Evolutionary conservation across 495 filamentous ascomycete genomes (phyloP), one percentile per base, ranked within the genome.

Genomic region (Daldinia childiae): DNA sequence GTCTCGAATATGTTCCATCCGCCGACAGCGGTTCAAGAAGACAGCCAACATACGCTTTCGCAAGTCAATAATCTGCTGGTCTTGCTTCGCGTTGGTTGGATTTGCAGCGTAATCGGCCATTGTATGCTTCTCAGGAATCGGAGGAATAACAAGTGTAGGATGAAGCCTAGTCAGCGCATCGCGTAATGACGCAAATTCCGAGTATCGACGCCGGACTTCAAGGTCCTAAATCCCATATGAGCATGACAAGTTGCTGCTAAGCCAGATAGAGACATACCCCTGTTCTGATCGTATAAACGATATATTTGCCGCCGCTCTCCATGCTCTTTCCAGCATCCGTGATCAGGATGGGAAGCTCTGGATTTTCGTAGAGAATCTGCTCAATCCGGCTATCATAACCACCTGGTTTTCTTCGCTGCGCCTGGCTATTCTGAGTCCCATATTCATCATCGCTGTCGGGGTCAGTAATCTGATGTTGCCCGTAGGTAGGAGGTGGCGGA

Each of bases 81-180:
- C 96, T 80, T 98, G 95, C 79, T 98, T 99, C 29, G 95, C 95
- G 77, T 94, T 97, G 30, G 95, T 98, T 0, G 95, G 95, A 71
- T 97, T 97, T 19, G 96, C 94, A 26, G 95, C 95, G 78, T 99
- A 99, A 76, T 99, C 95, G 54, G 95, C 95, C 91, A 98, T 95
- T 59, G 93, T 93, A 77, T 98, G 95, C 79, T 99, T 99, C 81
- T 99, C 95, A 8, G 95, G 95, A 69, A 99, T 99, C 2, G 95
- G 95, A 0, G 95, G 95, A 58, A 99, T 92, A 68, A 99, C 90
- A 36, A 98, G 87, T 2, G 95, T 98, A 1, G 95, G 95, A 73
- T 98, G 96, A 62, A 99, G 84, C 66, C 91, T 90, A 21, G 93
- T 92, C 17, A 99, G 87, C 1, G 94, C 94, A 73, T 93, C 90